Evolutionary conservation across 768 basidiomycete species (phyloP).

Genomic region (Psilocybe tampanensis): DNA sequence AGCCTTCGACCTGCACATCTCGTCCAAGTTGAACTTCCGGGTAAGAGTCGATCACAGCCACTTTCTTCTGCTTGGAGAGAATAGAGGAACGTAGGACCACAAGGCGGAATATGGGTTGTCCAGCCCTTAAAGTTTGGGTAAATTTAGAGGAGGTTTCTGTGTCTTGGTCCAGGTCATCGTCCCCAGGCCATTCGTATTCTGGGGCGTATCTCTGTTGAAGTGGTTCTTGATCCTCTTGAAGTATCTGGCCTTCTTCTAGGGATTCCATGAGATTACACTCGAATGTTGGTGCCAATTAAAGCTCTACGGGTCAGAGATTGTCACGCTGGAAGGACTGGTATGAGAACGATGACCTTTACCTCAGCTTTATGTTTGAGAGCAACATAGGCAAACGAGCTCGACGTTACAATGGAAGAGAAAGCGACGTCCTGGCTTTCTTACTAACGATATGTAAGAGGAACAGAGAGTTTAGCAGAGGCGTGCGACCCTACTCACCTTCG

Average conservation of each 20-base stretch:
- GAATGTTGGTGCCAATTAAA: background rate
- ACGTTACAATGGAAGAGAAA: background rate
- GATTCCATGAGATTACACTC: conserved; percentile 13
- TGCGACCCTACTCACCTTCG: too few relatives aligned
- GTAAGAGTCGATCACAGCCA: conserved; percentile 49
- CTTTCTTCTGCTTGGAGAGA: conserved; percentile 49
- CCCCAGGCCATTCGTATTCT: conserved; percentile 63
- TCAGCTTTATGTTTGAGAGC: background rate
- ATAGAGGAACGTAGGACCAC: conserved; percentile 59
- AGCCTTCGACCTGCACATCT: conserved; percentile 56
- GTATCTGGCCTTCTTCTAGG: conserved; percentile 22
- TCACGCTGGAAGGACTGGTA: background rate
- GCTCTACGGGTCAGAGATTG: background rate
- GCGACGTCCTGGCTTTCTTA: too few relatives aligned
- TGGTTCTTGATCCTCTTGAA: conserved; percentile 3
- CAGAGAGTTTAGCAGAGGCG: too few relatives aligned
- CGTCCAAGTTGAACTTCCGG: conserved; percentile 75
- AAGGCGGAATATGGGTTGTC: conserved; percentile 48
- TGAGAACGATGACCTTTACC: background rate
- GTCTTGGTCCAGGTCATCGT: conserved; percentile 14
- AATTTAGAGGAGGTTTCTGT: conserved; percentile 7
- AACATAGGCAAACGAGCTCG: conserved; percentile 2
- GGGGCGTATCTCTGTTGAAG: conserved; percentile 45
- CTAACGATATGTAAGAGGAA: too few relatives aligned
- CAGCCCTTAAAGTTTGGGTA: conserved; percentile 9